These are phyloP conservation scores for Lasiosphaeris hirsuta DNA, from an alignment of 495 filamentous ascomycete genomes.

Conservation along the genomic window DNA sequence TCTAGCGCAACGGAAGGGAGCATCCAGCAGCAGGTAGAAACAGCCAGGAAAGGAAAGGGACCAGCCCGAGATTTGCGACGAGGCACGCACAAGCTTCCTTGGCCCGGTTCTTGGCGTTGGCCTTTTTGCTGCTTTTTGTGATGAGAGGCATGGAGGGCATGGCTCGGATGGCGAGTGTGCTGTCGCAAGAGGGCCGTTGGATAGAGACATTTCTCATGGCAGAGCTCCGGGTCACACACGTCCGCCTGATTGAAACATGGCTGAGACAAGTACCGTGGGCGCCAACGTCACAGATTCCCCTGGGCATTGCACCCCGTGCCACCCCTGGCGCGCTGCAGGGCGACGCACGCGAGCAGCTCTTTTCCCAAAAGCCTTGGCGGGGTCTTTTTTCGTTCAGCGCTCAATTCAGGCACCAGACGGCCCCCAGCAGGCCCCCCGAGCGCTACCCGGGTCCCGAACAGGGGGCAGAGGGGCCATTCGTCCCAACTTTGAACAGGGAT, in stretches of 20 bases:
- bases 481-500: conserved; percentile 36
- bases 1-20: neutral
- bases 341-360: too few species aligned
- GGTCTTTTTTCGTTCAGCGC: conserved; percentile 6
- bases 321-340: conserved; percentile 7
- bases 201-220: conserved; percentile 6
- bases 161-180: conserved; percentile 16
- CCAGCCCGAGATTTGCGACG: too few species aligned
- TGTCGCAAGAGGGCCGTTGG: conserved; percentile 19
- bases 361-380: conserved; percentile 19
- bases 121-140: too few species aligned
- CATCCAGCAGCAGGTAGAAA: too few species aligned
- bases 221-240: conserved; percentile 17
- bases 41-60: too few species aligned
- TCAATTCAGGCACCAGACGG: conserved; percentile 19
- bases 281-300: conserved; percentile 29
- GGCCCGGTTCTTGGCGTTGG: too few species aligned
- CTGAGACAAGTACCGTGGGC: conserved; percentile 30
- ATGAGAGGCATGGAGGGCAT: neutral
- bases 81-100: too few species aligned
- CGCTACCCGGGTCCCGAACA: conserved; percentile 27
- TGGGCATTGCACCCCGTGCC: conserved; percentile 11
- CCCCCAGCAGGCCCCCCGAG: neutral
- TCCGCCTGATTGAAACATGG: conserved; percentile 34
- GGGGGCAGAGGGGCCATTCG: conserved; percentile 23